Conservation (phyloP, 2,329 filamentous ascomycete species). For the Bimuria novae-zelandiae region DNA sequence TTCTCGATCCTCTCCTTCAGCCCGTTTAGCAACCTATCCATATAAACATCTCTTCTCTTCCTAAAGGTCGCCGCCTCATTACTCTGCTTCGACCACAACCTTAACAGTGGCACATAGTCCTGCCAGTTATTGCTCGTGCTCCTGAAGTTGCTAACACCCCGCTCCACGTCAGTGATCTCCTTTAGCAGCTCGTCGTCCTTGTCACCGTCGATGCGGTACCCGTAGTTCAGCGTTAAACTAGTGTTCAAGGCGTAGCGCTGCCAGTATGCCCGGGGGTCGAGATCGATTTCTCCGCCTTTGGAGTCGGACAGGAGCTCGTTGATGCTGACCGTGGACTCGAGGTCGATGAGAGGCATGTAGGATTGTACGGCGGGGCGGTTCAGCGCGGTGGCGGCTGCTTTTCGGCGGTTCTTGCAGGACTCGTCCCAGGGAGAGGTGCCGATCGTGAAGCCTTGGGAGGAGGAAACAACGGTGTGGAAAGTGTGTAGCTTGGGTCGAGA, state of each 20-base stretch:
- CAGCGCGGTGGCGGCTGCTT: constrained; percentile 77
- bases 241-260: constrained; percentile 78
- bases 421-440: constrained; percentile 85
- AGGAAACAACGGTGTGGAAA: constrained; percentile 62
- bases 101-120: constrained; percentile 78
- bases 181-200: constrained; percentile 69
- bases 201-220: constrained; percentile 73
- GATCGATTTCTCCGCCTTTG: constrained; percentile 63
- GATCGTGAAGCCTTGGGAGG: constrained; percentile 62
- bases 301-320: constrained; percentile 71
- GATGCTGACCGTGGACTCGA: constrained; percentile 73
- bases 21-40: constrained; percentile 63
- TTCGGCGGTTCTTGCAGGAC: constrained; percentile 75
- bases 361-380: constrained; percentile 76
- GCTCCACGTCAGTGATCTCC: constrained; percentile 77
- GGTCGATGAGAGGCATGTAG: constrained; percentile 82
- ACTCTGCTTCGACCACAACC: constrained; percentile 66
- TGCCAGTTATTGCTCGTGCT: constrained; percentile 84
- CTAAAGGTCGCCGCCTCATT: constrained; percentile 68
- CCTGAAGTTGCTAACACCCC: constrained; percentile 74
- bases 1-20: constrained; percentile 65
- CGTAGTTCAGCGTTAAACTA: constrained; percentile 78
- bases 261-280: constrained; percentile 75
- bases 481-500: constrained; percentile 79
- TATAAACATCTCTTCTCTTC: constrained; percentile 68